These are phyloP conservation scores for Tilletia walkeri DNA, from an alignment of 1,284 basidiomycete genomes.

Conservation along the genomic window DNA sequence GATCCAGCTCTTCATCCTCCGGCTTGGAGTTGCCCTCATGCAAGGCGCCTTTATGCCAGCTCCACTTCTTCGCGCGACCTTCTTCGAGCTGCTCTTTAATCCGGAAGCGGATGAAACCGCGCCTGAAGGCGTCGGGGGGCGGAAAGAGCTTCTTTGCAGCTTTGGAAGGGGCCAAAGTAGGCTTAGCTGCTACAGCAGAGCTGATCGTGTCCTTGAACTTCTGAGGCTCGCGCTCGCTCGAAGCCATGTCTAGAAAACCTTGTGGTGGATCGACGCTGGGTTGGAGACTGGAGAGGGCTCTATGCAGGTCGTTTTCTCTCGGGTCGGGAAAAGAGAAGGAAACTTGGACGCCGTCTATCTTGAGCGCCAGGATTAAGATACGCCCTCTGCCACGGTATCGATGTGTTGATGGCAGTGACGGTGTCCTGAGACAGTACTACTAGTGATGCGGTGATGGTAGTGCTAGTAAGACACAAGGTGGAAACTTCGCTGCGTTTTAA, in stretches of 20 bases:
- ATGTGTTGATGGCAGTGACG: too few relatives aligned
- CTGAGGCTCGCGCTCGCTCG: slow-evolving; percentile 14
- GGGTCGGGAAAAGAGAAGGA: too few relatives aligned
- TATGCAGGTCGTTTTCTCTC: not conserved
- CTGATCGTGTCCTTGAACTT: slow-evolving; percentile 42
- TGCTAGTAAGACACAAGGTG: too few relatives aligned
- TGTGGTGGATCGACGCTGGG: not conserved
- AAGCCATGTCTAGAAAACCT: not conserved
- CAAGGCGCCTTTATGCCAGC: slow-evolving; percentile 51
- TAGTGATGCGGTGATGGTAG: too few relatives aligned
- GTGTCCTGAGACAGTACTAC: too few relatives aligned
- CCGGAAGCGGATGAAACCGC: slow-evolving; percentile 42
- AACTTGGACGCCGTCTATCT: too few relatives aligned
- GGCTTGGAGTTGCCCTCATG: slow-evolving; percentile 42
- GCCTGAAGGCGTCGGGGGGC: slow-evolving; percentile 34
- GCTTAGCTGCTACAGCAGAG: slow-evolving; percentile 47
- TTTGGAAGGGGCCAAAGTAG: slow-evolving; percentile 33
- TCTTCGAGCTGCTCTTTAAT: slow-evolving; percentile 50
- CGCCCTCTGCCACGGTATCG: too few relatives aligned
- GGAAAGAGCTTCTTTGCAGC: slow-evolving; percentile 45
- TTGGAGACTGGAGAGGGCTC: not conserved
- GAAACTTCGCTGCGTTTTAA: too few relatives aligned
- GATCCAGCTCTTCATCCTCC: slow-evolving; percentile 45
- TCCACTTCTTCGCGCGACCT: slow-evolving; percentile 46
- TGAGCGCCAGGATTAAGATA: too few relatives aligned